Evolutionary conservation across 106 monocot species (phyloP), one percentile per base, ranked within the genome.

Genomic region (Allium cepa): DNA sequence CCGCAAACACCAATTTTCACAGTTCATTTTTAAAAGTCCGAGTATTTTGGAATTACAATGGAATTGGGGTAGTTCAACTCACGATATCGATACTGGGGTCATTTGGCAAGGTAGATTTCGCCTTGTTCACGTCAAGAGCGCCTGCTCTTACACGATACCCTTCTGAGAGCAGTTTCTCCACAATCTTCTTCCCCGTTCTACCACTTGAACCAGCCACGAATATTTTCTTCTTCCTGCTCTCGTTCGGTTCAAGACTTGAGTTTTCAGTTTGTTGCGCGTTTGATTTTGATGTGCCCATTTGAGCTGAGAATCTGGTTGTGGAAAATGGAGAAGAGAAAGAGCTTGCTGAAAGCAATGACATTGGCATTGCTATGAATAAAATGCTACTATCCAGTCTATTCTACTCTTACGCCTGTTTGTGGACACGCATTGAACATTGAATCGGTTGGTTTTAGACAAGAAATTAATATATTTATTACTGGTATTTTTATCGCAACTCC

Each of bases 131-230:
- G 64, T 92, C 91, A 15, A 76, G 62, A 18, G 73, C 73, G 4
- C 91, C 91, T 0, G 91, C 87, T 45, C 79, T 68, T 17, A 92
- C 91, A 3, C 14, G 72, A 62, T 76, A 80, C 18, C 91, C 87
- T 47, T 60, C 78, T 26, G 77, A 70, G 10, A 87, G 84, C 28
- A 92, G 77, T 73, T 78, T 77, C 75, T 87, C 84, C 27, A 92
- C 87, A 15, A 92, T 74, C 64, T 74, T 69, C 72, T 68, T 82
- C n/a, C 91, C 87, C 7, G 91, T 92, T 48, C 78, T 72, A 1
- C 91, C 91, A 7, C 79, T 87, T 10, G 91, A 87, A 7, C 91
- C 91, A 4, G 91, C 84, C 5, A 92, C 84, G 67, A 92, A 92
- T 12, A 85, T 53, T 72, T 79, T 84, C 62, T 56, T 74, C 22